Percentiles rank a stretch among this genome's conserved stretches.
phyloP scores from a whole-genome alignment of 306 rosid genomes.

The Malus domestica region ASM211411v1 NC_041803.1:5184001-5184500 shows the following conservation, averaged over 20 bases:
- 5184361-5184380: slow-evolving; percentile 50
- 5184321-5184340: slow-evolving; percentile 43
- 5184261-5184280: slow-evolving; percentile 41
- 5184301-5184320: slow-evolving; percentile 37
- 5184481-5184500: slow-evolving; percentile 34
- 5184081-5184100: slow-evolving; percentile 37
- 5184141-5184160: slow-evolving; percentile 38
- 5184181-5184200: slow-evolving; percentile 44
- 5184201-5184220: slow-evolving; percentile 45
- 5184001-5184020: slow-evolving; percentile 40
- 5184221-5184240: slow-evolving; percentile 39
- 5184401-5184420: slow-evolving; percentile 35
- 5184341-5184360: slow-evolving; percentile 44
- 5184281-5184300: slow-evolving; percentile 42
- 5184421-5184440: slow-evolving; percentile 33
- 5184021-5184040: slow-evolving; percentile 34
- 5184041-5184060: slow-evolving; percentile 35
- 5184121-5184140: slow-evolving; percentile 6
- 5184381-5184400: slow-evolving; percentile 25
- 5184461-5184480: slow-evolving; percentile 41
- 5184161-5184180: not conserved
- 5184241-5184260: slow-evolving; percentile 25
- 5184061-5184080: slow-evolving; percentile 24
- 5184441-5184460: slow-evolving; percentile 34
- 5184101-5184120: slow-evolving; percentile 15